These are phyloP conservation scores for Tritrichomonas foetus DNA, from an alignment of 208 protist genomes.

Conservation along the genomic window DNA sequence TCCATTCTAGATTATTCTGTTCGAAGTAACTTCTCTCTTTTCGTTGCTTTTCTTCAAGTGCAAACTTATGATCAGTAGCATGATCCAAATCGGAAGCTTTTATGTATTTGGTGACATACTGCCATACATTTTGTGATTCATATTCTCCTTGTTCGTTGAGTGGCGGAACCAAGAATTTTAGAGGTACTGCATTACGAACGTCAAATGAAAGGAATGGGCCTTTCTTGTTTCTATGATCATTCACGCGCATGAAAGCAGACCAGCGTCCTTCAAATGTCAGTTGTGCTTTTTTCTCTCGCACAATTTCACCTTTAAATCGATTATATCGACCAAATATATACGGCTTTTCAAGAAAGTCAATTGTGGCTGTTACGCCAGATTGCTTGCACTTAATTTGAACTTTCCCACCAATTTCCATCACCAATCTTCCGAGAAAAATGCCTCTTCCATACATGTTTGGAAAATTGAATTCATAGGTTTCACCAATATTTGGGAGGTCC, in stretches of 20 bases:
- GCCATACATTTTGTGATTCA: neutral
- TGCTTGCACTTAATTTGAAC: neutral
- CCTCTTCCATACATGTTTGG: constrained; percentile 3
- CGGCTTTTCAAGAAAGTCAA: neutral
- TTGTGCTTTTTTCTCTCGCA: no score
- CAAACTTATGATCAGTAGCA: constrained; percentile 22
- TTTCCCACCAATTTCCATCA: neutral
- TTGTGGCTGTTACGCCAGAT: neutral
- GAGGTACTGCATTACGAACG: neutral
- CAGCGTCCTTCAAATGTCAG: neutral
- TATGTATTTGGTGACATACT: neutral
- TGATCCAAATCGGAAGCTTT: neutral
- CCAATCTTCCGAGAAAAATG: neutral
- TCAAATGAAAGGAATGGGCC: neutral
- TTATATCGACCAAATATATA: neutral
- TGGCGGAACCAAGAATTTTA: neutral
- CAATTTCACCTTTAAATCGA: neutral
- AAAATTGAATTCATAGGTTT: constrained; percentile 38
- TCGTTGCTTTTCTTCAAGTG: constrained; percentile 2
- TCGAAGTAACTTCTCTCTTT: neutral
- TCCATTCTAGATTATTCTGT: constrained; percentile 1
- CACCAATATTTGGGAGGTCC: neutral
- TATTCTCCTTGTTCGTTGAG: neutral
- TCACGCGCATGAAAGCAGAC: neutral
- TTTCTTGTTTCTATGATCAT: neutral